phyloP scores from a whole-genome alignment of 768 basidiomycete species.

The Psilocybe azurescens region DNA sequence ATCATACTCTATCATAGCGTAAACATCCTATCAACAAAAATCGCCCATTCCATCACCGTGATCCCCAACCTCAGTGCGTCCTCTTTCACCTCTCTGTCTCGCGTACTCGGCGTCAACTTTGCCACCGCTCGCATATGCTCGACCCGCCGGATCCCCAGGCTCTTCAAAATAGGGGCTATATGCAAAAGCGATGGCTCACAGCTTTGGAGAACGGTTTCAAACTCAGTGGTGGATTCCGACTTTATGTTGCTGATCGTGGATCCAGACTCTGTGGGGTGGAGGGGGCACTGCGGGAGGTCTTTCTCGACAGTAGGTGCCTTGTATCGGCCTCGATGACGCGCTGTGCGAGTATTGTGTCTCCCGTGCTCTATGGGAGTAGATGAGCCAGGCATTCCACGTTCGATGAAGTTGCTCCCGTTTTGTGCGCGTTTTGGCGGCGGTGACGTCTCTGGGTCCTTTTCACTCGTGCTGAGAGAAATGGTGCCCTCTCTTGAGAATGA shows the following conservation, averaged over 20 bases:
- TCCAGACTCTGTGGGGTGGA: constrained; percentile 43
- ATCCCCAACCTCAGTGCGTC: constrained; percentile 71
- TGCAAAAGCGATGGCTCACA: constrained; percentile 73
- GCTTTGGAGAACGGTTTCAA: constrained; percentile 60
- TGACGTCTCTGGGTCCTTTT: constrained; percentile 19
- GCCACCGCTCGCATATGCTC: constrained; percentile 70
- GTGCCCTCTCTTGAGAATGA: constrained; percentile 17
- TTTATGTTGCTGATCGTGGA: constrained; percentile 50
- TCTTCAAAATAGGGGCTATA: constrained; percentile 58
- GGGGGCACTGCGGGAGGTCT: constrained; percentile 35
- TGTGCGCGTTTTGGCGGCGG: constrained; percentile 9
- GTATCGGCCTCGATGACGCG: constrained; percentile 13
- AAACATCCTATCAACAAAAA: constrained; percentile 69
- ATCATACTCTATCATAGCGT: constrained; percentile 12
- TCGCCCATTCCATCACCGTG: constrained; percentile 81
- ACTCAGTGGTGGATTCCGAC: constrained; percentile 38
- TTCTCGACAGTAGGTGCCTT: constrained; percentile 29
- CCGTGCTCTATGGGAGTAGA: constrained; percentile 14
- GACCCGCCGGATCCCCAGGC: constrained; percentile 60
- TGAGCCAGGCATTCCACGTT: constrained; percentile 11
- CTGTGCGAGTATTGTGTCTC: background rate
- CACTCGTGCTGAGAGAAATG: constrained; percentile 28
- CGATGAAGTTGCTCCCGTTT: constrained; percentile 15
- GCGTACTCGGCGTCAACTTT: constrained; percentile 64
- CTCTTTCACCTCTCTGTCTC: constrained; percentile 73